Percentiles rank a stretch among this genome's conserved stretches.
Evolutionary conservation across 2,329 filamentous ascomycete species (phyloP).

Genomic region (Aspergillus japonicus): DNA sequence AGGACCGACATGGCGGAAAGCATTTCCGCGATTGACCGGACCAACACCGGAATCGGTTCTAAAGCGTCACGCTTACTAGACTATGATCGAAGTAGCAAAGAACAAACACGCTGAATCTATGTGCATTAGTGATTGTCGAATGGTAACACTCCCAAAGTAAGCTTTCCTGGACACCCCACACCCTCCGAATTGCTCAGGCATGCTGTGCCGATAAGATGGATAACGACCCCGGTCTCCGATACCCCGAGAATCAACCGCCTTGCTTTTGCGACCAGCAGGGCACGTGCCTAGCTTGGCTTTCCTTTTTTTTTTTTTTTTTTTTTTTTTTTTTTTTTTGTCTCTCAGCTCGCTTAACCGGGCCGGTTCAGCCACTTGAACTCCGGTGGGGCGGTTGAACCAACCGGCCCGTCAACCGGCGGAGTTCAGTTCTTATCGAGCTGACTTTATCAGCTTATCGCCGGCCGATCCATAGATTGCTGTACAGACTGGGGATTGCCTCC

Average conservation of each 20-base stretch:
- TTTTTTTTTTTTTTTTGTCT: too few relatives aligned
- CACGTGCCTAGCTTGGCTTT: background rate
- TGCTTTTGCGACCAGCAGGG: background rate
- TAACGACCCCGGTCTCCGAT: background rate
- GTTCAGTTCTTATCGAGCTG: background rate
- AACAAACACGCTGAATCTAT: too few relatives aligned
- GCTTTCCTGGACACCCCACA: too few relatives aligned
- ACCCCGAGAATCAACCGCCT: background rate
- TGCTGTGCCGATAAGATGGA: background rate
- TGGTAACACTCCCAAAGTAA: too few relatives aligned
- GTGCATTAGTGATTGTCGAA: too few relatives aligned
- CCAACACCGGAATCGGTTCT: background rate
- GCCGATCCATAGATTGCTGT: too few relatives aligned
- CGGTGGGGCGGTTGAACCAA: background rate
- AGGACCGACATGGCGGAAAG: background rate
- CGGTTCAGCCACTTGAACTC: background rate
- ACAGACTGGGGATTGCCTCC: background rate
- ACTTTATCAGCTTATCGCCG: background rate
- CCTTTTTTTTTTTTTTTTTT: too few relatives aligned
- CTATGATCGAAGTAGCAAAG: too few relatives aligned
- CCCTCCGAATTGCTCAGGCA: too few relatives aligned
- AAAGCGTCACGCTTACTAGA: too few relatives aligned
- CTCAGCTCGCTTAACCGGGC: background rate
- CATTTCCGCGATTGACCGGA: background rate
- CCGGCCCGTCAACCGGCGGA: background rate